A percentile compares a stretch with the other conserved stretches of the same genome.
Conservation (phyloP, 2,329 filamentous ascomycete species). For the Emmonsia crescens region DNA sequence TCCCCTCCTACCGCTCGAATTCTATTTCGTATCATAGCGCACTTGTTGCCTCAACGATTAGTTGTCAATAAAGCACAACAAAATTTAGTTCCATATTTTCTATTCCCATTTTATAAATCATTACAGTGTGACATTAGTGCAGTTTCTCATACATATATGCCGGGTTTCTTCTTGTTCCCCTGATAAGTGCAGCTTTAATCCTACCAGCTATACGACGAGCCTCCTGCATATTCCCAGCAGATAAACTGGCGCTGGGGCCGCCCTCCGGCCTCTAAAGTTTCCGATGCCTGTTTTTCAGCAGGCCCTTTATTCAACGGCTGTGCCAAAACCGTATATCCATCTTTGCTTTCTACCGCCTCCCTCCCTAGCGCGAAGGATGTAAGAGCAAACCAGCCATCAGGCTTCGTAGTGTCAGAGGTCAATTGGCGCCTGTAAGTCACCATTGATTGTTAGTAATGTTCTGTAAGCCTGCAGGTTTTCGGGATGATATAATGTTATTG, state of each 20-base stretch:
- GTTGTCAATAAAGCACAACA: too few relatives aligned
- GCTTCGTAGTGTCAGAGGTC: neutral
- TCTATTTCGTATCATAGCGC: too few relatives aligned
- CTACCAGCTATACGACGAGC: conserved; percentile 11
- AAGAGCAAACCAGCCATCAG: conserved; percentile 26
- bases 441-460: neutral
- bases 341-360: conserved; percentile 28
- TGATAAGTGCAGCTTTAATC: neutral
- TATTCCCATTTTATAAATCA: neutral
- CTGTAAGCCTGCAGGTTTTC: neutral
- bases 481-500: neutral
- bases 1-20: too few relatives aligned
- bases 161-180: neutral
- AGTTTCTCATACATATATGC: neutral
- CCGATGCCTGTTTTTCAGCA: neutral
- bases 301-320: conserved; percentile 5
- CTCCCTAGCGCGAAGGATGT: conserved; percentile 24
- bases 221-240: conserved; percentile 32
- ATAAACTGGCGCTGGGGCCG: conserved; percentile 16
- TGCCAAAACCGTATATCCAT: conserved; percentile 29
- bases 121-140: neutral
- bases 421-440: conserved; percentile 4
- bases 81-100: neutral
- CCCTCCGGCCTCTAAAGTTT: neutral
- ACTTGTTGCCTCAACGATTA: too few relatives aligned